Evolutionary conservation across 345 rosid genomes (phyloP).

Genomic region (Citrus medica): DNA sequence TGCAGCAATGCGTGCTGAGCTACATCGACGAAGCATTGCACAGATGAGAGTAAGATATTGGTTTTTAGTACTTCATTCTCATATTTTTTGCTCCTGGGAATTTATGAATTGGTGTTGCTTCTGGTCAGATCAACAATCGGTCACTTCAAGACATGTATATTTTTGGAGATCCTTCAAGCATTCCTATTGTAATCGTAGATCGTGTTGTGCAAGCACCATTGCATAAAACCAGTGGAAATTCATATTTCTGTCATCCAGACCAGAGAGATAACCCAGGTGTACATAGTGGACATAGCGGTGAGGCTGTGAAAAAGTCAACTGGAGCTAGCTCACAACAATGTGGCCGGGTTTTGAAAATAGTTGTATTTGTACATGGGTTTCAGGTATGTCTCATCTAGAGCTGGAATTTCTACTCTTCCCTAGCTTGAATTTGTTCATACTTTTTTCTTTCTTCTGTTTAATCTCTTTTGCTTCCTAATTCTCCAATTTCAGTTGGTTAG

Average conservation of each 20-base stretch:
- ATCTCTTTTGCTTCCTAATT: neutral
- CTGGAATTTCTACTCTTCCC: neutral
- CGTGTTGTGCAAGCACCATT: conserved; percentile 78
- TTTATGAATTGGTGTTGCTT: conserved; percentile 14
- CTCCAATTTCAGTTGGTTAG: neutral
- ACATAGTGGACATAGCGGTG: conserved; percentile 18
- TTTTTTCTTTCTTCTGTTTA: neutral
- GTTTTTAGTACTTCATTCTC: conserved; percentile 8
- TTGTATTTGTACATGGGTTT: conserved; percentile 92
- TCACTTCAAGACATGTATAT: conserved; percentile 92
- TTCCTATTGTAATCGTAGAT: conserved; percentile 80
- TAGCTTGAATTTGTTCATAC: neutral
- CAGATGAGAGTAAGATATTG: conserved; percentile 79
- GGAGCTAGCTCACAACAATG: conserved; percentile 25
- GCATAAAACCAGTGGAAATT: conserved; percentile 65
- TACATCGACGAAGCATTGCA: conserved; percentile 93
- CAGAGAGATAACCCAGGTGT: conserved; percentile 35
- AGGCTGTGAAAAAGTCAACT: conserved; percentile 33
- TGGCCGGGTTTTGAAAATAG: conserved; percentile 60
- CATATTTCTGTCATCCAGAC: conserved; percentile 62
- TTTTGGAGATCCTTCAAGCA: conserved; percentile 73
- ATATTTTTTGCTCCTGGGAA: neutral
- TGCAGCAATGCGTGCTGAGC: conserved; percentile 88
- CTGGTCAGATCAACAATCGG: conserved; percentile 73
- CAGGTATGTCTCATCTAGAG: conserved; percentile 49